Base-by-base conservation (phyloP, 2,329 filamentous ascomycete genomes). In the Chalaropsis thielavioides region DNA sequence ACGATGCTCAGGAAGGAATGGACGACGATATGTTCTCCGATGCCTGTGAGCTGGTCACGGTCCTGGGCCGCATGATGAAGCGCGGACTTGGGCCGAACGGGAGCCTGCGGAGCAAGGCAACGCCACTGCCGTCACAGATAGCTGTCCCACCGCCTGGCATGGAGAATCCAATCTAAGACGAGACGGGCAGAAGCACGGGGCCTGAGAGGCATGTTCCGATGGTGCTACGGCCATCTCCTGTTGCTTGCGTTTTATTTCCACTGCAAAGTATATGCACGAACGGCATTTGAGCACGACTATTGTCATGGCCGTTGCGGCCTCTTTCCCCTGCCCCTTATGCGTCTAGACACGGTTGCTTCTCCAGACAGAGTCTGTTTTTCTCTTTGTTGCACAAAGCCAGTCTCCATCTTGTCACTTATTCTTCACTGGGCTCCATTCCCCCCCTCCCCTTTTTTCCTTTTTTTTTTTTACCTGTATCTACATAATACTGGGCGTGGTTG, bases 11-110 rank as follows among this genome's bases (percentile, higher is more conserved):
- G 63, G 92, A 96, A 74, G 90, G 89, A 22, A 92, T 97, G 84
- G 90, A 95, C 67, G 92, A 97, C 71, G 90, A 95, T 69, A 95
- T 94, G 79, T 99, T 96, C 72, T 84, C 88, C 69, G 94, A 97
- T 73, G 90, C 92, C 0, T 91, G 90, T 66, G 88, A 92, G 71
- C 80, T 96, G 13, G 92, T 97, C 8, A 87, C 88, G 0, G 86
- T 94, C 0, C 75, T 97, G 0, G 90, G 90, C 6, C 89, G 87
- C 71, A 94, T 96, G 86, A 90, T 92, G 81, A 92, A 88, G 75
- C 83, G 90, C 61, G 87, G 87, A 1, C 73, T 84, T 2, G 76
- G 75, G 4, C 73, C 75, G 2, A 75, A 70, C 66, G 74, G 74
- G 31, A 73, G 3, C 68, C 70, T 15, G 24, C 72, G 74, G 2